These are phyloP conservation scores for Phaeosphaeriaceae sp. DNA, from an alignment of 2,329 filamentous ascomycete genomes.

Conservation along the genomic window DNA sequence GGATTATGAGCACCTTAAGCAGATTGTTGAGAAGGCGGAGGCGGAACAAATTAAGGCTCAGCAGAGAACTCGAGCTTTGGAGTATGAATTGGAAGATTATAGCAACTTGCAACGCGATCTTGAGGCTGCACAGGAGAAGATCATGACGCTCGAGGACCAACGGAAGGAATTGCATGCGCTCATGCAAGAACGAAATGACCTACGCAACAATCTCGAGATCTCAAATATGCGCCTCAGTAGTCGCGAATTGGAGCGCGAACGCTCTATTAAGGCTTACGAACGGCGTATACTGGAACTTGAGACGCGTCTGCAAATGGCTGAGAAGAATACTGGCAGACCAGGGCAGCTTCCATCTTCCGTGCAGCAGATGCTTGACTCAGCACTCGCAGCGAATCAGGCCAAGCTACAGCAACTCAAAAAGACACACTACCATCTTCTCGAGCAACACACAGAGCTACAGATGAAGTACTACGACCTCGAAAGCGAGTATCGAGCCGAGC, in stretches of 20 bases:
- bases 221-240: constrained; percentile 66
- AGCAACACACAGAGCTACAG: constrained; percentile 60
- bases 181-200: constrained; percentile 65
- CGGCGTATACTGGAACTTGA: constrained; percentile 58
- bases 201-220: constrained; percentile 66
- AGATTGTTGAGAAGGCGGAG: constrained; percentile 73
- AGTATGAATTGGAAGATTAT: constrained; percentile 70
- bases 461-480: constrained; percentile 54
- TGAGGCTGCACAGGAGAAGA: constrained; percentile 43
- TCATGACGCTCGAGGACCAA: constrained; percentile 38
- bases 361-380: constrained; percentile 58
- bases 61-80: constrained; percentile 63
- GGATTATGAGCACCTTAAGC: constrained; percentile 71
- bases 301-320: constrained; percentile 34
- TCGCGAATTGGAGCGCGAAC: constrained; percentile 59
- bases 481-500: constrained; percentile 38
- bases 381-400: constrained; percentile 56
- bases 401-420: constrained; percentile 61
- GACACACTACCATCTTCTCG: constrained; percentile 59
- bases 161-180: constrained; percentile 59
- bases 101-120: constrained; percentile 51
- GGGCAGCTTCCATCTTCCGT: constrained; percentile 50
- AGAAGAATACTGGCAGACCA: constrained; percentile 33
- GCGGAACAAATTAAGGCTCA: constrained; percentile 65
- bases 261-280: constrained; percentile 57